phyloP scores from a whole-genome alignment of 176 grass and related monocot genomes.

The Eragrostis curvula region DNA sequence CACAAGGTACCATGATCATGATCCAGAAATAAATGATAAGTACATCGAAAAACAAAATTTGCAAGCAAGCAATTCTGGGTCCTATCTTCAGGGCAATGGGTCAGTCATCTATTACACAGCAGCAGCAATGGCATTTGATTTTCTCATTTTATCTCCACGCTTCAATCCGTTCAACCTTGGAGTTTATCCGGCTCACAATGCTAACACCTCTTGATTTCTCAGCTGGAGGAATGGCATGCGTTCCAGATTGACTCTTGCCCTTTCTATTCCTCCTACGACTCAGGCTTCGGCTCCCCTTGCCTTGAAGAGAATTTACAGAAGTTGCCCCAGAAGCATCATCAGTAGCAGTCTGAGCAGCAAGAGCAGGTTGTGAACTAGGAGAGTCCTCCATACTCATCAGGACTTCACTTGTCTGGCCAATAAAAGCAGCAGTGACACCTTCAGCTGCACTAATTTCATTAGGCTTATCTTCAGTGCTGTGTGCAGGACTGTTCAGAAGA shows the following conservation, averaged over 20 bases:
- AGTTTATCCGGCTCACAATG: constrained; percentile 84
- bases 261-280: constrained; percentile 72
- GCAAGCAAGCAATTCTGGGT: constrained; percentile 25
- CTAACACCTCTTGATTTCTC: constrained; percentile 74
- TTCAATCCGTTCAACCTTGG: constrained; percentile 78
- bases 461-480: constrained; percentile 36
- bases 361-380: constrained; percentile 36
- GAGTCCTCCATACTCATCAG: constrained; percentile 33
- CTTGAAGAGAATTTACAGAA: constrained; percentile 41
- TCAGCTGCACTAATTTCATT: constrained; percentile 24
- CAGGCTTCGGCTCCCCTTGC: constrained; percentile 47
- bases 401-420: constrained; percentile 19
- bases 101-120: constrained; percentile 54
- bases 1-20: constrained; percentile 29
- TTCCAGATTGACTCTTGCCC: constrained; percentile 54
- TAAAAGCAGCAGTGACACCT: constrained; percentile 24
- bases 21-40: constrained; percentile 40
- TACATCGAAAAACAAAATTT: constrained; percentile 37
- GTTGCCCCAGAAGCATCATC: constrained; percentile 43
- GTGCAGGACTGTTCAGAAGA: constrained; percentile 49
- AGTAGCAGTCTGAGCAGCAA: constrained; percentile 27
- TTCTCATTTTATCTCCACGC: constrained; percentile 95
- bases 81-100: constrained; percentile 49
- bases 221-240: constrained; percentile 24
- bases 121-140: constrained; percentile 10